phyloP scores from a whole-genome alignment of 2,329 filamentous ascomycete species.

The Alternaria atra region DNA sequence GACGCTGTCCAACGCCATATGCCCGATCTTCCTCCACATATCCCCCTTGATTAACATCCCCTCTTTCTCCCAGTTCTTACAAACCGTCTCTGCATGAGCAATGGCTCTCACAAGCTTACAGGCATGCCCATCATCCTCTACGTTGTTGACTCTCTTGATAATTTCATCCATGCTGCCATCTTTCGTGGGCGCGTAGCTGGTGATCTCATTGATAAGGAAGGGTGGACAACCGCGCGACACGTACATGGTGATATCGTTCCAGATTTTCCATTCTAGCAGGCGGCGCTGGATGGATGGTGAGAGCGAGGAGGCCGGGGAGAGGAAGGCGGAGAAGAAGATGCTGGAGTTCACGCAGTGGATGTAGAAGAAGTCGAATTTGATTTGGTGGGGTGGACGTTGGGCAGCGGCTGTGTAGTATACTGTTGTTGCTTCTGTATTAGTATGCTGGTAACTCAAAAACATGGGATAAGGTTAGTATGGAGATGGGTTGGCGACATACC shows the following conservation, averaged over 20 bases:
- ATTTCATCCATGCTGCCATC: slow-evolving; percentile 54
- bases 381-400: slow-evolving; percentile 62
- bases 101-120: slow-evolving; percentile 78
- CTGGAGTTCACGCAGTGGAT: slow-evolving; percentile 81
- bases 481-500: slow-evolving; percentile 48
- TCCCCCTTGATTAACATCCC: slow-evolving; percentile 62
- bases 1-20: slow-evolving; percentile 70
- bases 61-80: slow-evolving; percentile 56
- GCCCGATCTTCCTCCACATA: slow-evolving; percentile 68
- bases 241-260: slow-evolving; percentile 78
- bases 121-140: slow-evolving; percentile 81
- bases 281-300: slow-evolving; percentile 68
- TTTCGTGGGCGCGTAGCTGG: slow-evolving; percentile 64
- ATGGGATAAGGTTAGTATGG: not conserved
- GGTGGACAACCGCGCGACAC: slow-evolving; percentile 71
- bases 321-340: slow-evolving; percentile 75
- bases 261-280: slow-evolving; percentile 82
- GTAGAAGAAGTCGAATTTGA: slow-evolving; percentile 82
- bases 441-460: not conserved
- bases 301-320: slow-evolving; percentile 66
- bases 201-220: slow-evolving; percentile 68
- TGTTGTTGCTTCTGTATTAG: slow-evolving; percentile 12
- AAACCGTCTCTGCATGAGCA: slow-evolving; percentile 67
- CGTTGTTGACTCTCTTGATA: slow-evolving; percentile 56
- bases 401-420: slow-evolving; percentile 69